These are phyloP conservation scores for Canavalia ensiformis DNA, from an alignment of 306 rosid genomes.

Conservation along the genomic window DNA sequence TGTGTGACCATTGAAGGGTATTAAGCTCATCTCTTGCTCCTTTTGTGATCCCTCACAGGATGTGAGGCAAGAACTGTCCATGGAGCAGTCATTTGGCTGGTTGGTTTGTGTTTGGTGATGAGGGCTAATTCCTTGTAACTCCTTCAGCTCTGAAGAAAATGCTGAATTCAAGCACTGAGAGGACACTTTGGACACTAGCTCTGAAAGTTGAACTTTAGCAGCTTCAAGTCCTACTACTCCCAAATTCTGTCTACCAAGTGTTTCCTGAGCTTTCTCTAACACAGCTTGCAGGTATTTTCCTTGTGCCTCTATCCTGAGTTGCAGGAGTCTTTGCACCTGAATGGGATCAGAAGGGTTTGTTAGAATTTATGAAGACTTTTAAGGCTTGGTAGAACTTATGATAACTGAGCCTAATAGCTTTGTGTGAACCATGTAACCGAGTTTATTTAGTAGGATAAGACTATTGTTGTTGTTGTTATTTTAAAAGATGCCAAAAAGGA, in stretches of 20 bases:
- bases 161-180: conserved; percentile 73
- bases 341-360: conserved; percentile 33
- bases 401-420: too few relatives aligned
- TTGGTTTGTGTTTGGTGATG: conserved; percentile 52
- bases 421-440: too few relatives aligned
- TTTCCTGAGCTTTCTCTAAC: conserved; percentile 88
- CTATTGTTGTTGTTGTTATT: too few relatives aligned
- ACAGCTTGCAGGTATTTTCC: conserved; percentile 91
- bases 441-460: too few relatives aligned
- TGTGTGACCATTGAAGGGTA: conserved; percentile 50
- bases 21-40: conserved; percentile 61
- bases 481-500: neutral
- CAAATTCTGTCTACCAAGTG: conserved; percentile 73
- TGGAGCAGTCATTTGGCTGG: conserved; percentile 70
- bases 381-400: neutral
- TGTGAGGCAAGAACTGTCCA: conserved; percentile 79
- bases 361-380: neutral
- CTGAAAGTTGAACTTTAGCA: conserved; percentile 88
- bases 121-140: conserved; percentile 59
- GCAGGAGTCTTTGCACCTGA: conserved; percentile 89
- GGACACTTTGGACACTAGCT: conserved; percentile 81
- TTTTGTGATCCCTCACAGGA: conserved; percentile 73
- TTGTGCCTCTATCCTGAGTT: conserved; percentile 84
- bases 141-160: conserved; percentile 62
- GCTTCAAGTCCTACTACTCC: conserved; percentile 83